Conservation (phyloP, 176 grass and related monocot species). For the Dactylis glomerata region DNA sequence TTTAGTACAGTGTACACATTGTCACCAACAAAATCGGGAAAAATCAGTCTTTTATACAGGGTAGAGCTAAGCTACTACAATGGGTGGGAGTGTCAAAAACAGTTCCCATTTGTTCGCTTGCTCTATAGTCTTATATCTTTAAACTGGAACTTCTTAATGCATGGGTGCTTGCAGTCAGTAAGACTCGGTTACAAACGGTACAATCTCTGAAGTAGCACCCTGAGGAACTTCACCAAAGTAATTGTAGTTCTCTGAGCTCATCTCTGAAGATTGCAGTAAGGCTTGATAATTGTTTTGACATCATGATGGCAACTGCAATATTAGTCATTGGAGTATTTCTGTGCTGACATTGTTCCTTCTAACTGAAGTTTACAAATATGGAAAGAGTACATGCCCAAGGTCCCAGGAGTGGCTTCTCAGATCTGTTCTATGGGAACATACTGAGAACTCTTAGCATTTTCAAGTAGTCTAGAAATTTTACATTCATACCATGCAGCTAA, state of each 20-base stretch:
- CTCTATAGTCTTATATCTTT: background rate
- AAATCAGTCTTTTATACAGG: background rate
- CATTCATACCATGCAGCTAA: background rate
- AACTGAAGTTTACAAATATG: slow-evolving; percentile 3
- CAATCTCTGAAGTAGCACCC: background rate
- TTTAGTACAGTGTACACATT: background rate
- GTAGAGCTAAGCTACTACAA: background rate
- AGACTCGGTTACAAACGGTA: background rate
- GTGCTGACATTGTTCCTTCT: background rate
- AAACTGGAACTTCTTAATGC: background rate
- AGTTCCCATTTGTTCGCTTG: slow-evolving; percentile 15
- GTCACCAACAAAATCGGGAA: background rate
- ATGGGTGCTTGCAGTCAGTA: background rate
- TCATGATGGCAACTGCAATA: background rate
- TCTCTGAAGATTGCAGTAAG: background rate
- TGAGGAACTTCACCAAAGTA: background rate
- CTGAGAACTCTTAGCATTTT: background rate
- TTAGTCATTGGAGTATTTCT: background rate
- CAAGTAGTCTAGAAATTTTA: background rate
- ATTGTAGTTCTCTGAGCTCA: background rate
- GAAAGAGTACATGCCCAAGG: background rate
- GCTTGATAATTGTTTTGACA: background rate
- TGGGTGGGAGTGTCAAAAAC: background rate
- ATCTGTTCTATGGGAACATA: background rate
- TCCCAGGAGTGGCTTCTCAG: background rate